These are phyloP conservation scores for Penicillium sp. DNA, from an alignment of 2,329 filamentous ascomycete species.

Conservation along the genomic window DNA sequence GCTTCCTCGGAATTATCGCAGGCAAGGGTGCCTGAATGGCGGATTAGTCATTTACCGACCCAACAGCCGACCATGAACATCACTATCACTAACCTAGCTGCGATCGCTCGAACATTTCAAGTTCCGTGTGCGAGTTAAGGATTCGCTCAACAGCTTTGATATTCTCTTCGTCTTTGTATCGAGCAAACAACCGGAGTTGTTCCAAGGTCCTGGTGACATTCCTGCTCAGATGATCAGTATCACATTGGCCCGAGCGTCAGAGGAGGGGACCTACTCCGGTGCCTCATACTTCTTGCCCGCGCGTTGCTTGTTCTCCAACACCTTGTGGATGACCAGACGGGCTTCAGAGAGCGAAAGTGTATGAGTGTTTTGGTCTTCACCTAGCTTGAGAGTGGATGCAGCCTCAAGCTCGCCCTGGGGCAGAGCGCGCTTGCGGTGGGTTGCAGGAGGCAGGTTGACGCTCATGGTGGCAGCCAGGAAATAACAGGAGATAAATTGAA, in stretches of 20 bases:
- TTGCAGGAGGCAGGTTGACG: conserved; percentile 33
- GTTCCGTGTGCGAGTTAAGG: conserved; percentile 65
- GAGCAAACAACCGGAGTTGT: conserved; percentile 89
- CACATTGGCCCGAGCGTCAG: conserved; percentile 2
- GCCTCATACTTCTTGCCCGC: conserved; percentile 77
- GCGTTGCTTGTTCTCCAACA: conserved; percentile 71
- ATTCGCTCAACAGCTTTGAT: conserved; percentile 90
- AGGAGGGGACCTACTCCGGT: conserved; percentile 61
- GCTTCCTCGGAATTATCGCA: conserved; percentile 92
- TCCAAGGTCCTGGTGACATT: conserved; percentile 82
- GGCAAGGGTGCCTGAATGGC: conserved; percentile 72
- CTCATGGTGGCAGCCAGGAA: conserved; percentile 22
- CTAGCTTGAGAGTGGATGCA: conserved; percentile 70
- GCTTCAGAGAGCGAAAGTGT: conserved; percentile 90
- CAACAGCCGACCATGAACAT: not conserved
- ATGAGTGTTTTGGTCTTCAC: conserved; percentile 88
- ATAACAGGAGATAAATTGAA: not conserved
- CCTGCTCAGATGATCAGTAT: conserved; percentile 17
- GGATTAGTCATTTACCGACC: not conserved
- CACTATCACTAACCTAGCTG: conserved; percentile 66
- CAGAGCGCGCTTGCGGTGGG: conserved; percentile 39
- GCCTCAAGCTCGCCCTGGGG: conserved; percentile 72
- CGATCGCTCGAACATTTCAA: conserved; percentile 88
- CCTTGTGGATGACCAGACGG: conserved; percentile 81
- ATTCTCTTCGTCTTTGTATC: conserved; percentile 92